Evolutionary conservation across 495 filamentous ascomycete genomes (phyloP).

Genomic region (Pseudevernia furfuracea): DNA sequence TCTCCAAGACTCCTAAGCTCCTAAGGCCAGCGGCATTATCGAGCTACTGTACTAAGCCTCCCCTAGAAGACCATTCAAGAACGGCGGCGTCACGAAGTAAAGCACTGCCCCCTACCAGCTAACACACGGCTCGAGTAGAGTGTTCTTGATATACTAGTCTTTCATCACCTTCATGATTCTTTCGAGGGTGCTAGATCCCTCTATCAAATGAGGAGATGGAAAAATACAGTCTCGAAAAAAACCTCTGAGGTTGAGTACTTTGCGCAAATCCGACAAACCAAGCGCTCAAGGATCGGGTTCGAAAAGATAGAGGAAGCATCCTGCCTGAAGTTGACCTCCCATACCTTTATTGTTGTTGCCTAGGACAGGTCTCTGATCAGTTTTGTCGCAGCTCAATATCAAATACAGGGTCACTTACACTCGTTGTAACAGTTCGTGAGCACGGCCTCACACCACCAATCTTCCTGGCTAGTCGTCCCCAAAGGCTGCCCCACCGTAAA

Average conservation of each 20-base stretch:
- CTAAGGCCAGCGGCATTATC: too few relatives aligned
- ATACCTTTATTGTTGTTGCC: background rate
- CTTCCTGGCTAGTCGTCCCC: background rate
- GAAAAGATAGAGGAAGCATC: conserved; percentile 1
- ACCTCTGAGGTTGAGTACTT: background rate
- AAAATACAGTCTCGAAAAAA: background rate
- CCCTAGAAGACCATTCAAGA: too few relatives aligned
- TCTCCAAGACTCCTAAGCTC: too few relatives aligned
- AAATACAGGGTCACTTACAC: background rate
- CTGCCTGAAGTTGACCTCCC: conserved; percentile 1
- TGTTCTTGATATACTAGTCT: too few relatives aligned
- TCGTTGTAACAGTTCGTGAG: background rate
- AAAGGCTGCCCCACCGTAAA: background rate
- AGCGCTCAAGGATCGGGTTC: conserved; percentile 2
- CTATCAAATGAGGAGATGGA: background rate
- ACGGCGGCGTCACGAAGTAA: too few relatives aligned
- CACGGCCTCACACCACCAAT: background rate
- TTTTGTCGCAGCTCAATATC: background rate
- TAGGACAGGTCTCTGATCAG: background rate
- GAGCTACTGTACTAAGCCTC: too few relatives aligned
- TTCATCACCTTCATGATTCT: too few relatives aligned
- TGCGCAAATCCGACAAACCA: background rate
- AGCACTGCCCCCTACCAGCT: too few relatives aligned
- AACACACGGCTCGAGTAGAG: too few relatives aligned
- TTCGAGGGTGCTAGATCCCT: background rate